Evolutionary conservation across 108 stramenopile genomes (phyloP), one percentile per base, ranked within the genome.

Genomic region (Pseudonitzschia delicatissima): DNA sequence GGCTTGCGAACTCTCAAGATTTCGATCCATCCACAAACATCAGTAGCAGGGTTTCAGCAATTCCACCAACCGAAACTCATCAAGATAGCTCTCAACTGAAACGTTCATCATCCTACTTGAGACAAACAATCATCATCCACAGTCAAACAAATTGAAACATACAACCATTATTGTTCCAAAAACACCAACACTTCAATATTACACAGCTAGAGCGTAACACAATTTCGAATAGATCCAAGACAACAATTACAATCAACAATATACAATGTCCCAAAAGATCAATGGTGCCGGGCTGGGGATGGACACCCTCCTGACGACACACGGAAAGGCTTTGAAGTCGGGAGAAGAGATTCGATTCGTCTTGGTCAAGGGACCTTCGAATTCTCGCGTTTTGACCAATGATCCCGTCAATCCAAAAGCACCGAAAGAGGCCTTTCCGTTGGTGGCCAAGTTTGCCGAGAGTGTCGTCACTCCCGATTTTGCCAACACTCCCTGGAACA

Each of bases 381-480:
- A 27, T 23, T 32, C 53, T 12, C 18, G 20, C n/a, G 58, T 27
- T 2, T 12, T 13, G 2, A 29, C 29, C 18, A 33, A 52, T 33
- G 83, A 84, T 73, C 83, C 83, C 18, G 76, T 79, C 62, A 65
- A 84, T 59, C 37, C 75, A 5, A 72, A 64, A 26, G 78, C 83
- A 6, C 78, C 83, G 26, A 52, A 45, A 34, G 74, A 84, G 66
- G 33, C 57, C 17, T 90, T 90, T 76, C 92, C 92, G 5, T 45
- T 85, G 34, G 57, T 90, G 31, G 86, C 87, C 50, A 90, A 93
- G 67, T 90, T 90, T 76, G 35, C 72, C 15, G 86, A 90, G 59
- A 84, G 85, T 20, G 82, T 90, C 32, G 69, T 76, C 13, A 58
- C 31, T 31, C 88, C 88, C 1, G 64, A 88, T 51, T 88, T 88